Percentiles rank a stretch among this genome's conserved stretches.
These are phyloP conservation scores for Fusarium marasasianum DNA, from an alignment of 2,329 filamentous ascomycete genomes.

Conservation along the genomic window DNA sequence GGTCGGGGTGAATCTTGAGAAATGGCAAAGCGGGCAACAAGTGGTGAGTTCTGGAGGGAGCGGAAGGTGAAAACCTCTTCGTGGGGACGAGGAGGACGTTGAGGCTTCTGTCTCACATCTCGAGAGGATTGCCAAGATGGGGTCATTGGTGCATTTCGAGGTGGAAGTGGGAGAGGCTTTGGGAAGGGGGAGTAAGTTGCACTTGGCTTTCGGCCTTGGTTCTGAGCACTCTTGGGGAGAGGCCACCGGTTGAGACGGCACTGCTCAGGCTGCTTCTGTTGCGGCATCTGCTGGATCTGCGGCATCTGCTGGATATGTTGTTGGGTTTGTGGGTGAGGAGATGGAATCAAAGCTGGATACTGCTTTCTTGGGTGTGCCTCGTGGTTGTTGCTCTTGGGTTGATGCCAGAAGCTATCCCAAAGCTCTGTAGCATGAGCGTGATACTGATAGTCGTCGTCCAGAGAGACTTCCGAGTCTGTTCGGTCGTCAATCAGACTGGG, in stretches of 20 bases:
- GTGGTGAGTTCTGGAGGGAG: conserved; percentile 22
- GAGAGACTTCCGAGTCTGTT: conserved; percentile 60
- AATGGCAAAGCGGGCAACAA: conserved; percentile 21
- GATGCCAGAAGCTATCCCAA: conserved; percentile 63
- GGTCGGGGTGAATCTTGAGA: conserved; percentile 30
- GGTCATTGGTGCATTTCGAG: conserved; percentile 40
- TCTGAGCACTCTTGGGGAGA: conserved; percentile 35
- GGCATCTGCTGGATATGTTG: conserved; percentile 2
- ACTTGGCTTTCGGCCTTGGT: conserved; percentile 36
- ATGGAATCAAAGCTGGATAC: conserved; percentile 46
- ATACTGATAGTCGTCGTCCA: conserved; percentile 62
- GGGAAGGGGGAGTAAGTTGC: conserved; percentile 56
- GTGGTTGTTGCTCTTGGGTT: conserved; percentile 15
- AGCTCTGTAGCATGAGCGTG: conserved; percentile 56
- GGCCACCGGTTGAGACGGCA: conserved; percentile 42
- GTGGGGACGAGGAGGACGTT: conserved; percentile 44
- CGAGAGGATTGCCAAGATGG: conserved; percentile 45
- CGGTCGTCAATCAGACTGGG: conserved; percentile 62
- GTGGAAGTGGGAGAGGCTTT: conserved; percentile 49
- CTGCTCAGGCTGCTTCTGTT: conserved; percentile 34
- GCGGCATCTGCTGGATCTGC: background rate
- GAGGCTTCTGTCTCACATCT: conserved; percentile 37
- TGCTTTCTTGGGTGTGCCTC: conserved; percentile 41
- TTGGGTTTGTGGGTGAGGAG: conserved; percentile 38
- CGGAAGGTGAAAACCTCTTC: conserved; percentile 34